Evolutionary conservation across 108 stramenopile genomes (phyloP).

Genomic region (Pseudonitzschia delicatissima): DNA sequence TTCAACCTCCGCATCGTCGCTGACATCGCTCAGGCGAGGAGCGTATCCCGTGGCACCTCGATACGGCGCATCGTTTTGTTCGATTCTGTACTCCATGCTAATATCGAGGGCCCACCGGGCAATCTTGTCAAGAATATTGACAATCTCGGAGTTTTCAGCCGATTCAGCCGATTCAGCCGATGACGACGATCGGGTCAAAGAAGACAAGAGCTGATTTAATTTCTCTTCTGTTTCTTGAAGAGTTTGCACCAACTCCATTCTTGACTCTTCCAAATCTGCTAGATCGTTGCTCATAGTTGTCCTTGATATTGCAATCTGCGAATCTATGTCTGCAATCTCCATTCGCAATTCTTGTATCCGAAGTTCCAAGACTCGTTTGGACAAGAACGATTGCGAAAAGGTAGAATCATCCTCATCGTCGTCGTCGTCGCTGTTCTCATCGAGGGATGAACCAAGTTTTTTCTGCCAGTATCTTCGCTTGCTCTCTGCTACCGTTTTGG

Average conservation of each 20-base stretch:
- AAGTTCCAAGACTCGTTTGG: conserved; percentile 59
- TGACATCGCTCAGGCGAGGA: conserved; percentile 32
- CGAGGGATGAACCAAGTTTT: background rate
- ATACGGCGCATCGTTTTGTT: conserved; percentile 57
- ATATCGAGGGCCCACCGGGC: conserved; percentile 24
- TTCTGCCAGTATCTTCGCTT: conserved; percentile 29
- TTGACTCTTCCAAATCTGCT: background rate
- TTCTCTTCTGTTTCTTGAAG: conserved; percentile 8
- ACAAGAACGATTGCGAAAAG: conserved; percentile 38
- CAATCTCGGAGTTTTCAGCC: background rate
- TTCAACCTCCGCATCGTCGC: conserved; percentile 38
- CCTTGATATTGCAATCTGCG: conserved; percentile 48
- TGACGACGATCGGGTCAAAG: background rate
- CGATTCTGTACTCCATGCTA: background rate
- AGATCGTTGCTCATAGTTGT: conserved; percentile 1
- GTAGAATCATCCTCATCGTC: conserved; percentile 19
- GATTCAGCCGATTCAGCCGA: background rate
- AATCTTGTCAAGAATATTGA: conserved; percentile 11
- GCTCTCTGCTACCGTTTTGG: background rate
- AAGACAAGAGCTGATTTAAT: background rate
- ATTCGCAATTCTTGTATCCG: conserved; percentile 63
- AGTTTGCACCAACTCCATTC: background rate
- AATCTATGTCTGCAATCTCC: conserved; percentile 73
- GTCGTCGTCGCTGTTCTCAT: conserved; percentile 9
- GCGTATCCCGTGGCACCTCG: conserved; percentile 82